phyloP scores from a whole-genome alignment of 176 grass and related monocot species.

The Miscanthus lutarioriparius region DNA sequence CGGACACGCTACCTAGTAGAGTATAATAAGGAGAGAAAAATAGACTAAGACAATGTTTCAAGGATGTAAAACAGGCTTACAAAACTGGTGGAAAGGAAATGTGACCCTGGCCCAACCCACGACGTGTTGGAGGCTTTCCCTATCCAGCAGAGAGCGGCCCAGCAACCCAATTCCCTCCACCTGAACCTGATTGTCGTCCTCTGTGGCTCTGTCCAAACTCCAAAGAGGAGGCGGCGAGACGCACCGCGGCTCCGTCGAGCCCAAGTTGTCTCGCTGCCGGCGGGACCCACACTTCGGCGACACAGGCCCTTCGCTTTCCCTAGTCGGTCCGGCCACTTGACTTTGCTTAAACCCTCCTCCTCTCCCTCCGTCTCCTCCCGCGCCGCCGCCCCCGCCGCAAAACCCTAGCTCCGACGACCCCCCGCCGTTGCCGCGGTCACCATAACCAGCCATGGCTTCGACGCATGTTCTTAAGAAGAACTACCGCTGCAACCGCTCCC shows the following conservation, averaged over 20 bases:
- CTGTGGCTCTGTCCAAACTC: too few relatives aligned
- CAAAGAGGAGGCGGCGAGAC: neutral
- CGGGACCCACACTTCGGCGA: neutral
- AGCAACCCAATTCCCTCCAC: too few relatives aligned
- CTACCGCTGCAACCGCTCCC: constrained; percentile 69
- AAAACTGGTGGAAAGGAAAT: too few relatives aligned
- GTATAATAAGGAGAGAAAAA: too few relatives aligned
- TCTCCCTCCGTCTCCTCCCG: neutral
- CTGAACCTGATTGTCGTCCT: too few relatives aligned
- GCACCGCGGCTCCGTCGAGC: too few relatives aligned
- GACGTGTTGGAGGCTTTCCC: neutral
- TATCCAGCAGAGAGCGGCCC: neutral
- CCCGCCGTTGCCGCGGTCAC: neutral
- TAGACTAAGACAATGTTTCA: too few relatives aligned
- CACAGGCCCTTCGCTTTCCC: neutral
- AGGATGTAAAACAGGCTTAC: too few relatives aligned
- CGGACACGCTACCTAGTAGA: too few relatives aligned
- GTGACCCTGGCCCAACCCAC: neutral
- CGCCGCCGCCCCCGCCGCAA: constrained; percentile 29
- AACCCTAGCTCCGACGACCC: constrained; percentile 41
- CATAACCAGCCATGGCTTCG: constrained; percentile 15
- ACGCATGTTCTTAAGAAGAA: constrained; percentile 51
- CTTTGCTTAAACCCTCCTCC: constrained; percentile 40
- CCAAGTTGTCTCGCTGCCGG: neutral
- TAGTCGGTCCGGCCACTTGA: neutral